Percentiles rank a stretch among this genome's conserved stretches.
These are phyloP conservation scores for Nakaseomyces bracarensis DNA, from an alignment of 1,139 yeast genomes.

Conservation along the genomic window DNA sequence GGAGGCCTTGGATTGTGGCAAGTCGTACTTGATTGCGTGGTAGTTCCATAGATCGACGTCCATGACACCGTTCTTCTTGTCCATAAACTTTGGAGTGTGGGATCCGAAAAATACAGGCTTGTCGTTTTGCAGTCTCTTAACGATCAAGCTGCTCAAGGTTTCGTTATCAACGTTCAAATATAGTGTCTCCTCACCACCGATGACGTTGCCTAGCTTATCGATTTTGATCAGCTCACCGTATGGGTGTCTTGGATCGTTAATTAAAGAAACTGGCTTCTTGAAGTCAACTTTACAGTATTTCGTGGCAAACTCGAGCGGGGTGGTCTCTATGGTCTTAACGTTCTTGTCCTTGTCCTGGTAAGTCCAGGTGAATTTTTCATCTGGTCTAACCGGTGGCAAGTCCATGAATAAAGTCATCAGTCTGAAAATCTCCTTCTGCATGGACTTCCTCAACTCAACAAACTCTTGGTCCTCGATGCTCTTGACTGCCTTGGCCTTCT, in stretches of 20 bases:
- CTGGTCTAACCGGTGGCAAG: slow-evolving; percentile 61
- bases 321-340: slow-evolving; percentile 43
- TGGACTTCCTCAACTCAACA: slow-evolving; percentile 37
- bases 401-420: slow-evolving; percentile 62
- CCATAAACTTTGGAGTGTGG: slow-evolving; percentile 67
- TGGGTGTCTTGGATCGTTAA: slow-evolving; percentile 73
- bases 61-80: slow-evolving; percentile 55
- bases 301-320: slow-evolving; percentile 56
- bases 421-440: slow-evolving; percentile 56
- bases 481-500: slow-evolving; percentile 44
- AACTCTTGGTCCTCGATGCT: slow-evolving; percentile 30
- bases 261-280: slow-evolving; percentile 50
- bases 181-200: slow-evolving; percentile 56
- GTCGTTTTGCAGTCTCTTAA: slow-evolving; percentile 57
- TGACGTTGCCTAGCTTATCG: slow-evolving; percentile 64
- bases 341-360: slow-evolving; percentile 65
- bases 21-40: slow-evolving; percentile 52
- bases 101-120: slow-evolving; percentile 81
- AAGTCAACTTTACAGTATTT: slow-evolving; percentile 45
- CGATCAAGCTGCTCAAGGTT: slow-evolving; percentile 49
- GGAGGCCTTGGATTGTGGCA: slow-evolving; percentile 48
- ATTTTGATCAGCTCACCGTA: slow-evolving; percentile 56
- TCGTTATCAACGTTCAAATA: slow-evolving; percentile 61
- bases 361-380: slow-evolving; percentile 63
- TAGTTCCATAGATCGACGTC: slow-evolving; percentile 63